Base-by-base conservation (phyloP, 176 grass and related monocot genomes). In the Alopecurus myosuroides region DNA sequence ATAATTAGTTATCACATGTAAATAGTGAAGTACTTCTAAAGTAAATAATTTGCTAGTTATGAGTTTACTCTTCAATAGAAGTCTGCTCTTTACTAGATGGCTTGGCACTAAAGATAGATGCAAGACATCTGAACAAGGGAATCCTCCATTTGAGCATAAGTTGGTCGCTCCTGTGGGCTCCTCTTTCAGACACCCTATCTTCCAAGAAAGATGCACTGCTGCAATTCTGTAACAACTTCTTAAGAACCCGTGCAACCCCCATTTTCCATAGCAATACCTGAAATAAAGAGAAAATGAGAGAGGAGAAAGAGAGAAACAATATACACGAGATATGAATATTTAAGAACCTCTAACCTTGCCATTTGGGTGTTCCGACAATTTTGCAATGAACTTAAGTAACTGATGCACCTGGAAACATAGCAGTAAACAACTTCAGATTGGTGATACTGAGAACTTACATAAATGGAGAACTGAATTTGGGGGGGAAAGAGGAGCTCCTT, bases 301-400 rank as follows among this genome's bases (percentile, higher is more conserved):
- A 82, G 34, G 11, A 83, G 81, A 7, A 76, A 80, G 64, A 75
- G 44, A 81, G 28, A 86, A 86, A 76, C 11, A 66, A 19, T 18
- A 44, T 81, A 22, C 23, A 81, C 19, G 51, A 77, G 46, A 29
- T 48, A 51, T 33, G 50, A 66, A 70, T 57, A 44, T 37, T 40
- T 41, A 19, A 84, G 40, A 79, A 50, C 5, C 77, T 69, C 48
- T 88, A 77, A 99, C 97, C 97, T 92, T 96, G 84, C 89, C 89
- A 81, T 87, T 87, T 53, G 93, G 97, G 82, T 99, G 97, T 50
- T 99, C 93, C 55, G 92, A 90, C 74, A 96, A 81, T 51, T 85
- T 90, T 75, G 90, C 67, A 88, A 95, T 61, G 87, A 99, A 99
- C 46, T 94, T 76, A 76, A 99, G 97, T 57, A 99, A 85, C 85